A percentile compares a stretch with the other conserved stretches of the same genome.
Conservation (phyloP, 169 alveolate species). For the Cryptosporidium felis region DNA sequence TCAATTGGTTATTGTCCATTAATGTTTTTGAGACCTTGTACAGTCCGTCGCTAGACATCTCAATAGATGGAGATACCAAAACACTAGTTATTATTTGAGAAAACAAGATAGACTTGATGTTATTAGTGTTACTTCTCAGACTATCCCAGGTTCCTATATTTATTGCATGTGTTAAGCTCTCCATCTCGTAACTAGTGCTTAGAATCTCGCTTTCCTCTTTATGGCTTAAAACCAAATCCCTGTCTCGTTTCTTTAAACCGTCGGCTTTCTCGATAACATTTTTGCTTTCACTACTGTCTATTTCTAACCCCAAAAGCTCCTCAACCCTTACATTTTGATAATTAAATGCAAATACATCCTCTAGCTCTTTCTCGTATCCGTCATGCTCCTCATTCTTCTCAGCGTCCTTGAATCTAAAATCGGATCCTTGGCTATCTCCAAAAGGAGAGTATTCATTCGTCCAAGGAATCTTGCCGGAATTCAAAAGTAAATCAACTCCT, state of each 20-base stretch:
- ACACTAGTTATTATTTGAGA: conserved; percentile 57
- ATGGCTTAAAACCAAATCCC: no score
- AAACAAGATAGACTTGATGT: conserved; percentile 45
- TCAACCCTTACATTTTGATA: not conserved
- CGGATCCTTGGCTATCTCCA: not conserved
- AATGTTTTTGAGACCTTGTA: conserved; percentile 22
- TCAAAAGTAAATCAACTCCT: not conserved
- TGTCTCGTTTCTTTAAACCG: no score
- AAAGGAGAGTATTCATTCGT: conserved; percentile 51
- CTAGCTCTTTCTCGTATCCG: not conserved
- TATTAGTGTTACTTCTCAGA: conserved; percentile 3
- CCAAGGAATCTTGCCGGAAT: conserved; percentile 38
- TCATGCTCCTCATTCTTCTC: not conserved
- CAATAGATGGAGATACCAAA: conserved; percentile 34
- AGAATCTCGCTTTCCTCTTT: not conserved
- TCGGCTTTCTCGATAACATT: no score
- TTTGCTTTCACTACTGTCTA: no score
- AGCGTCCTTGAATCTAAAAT: not conserved
- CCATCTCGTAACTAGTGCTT: not conserved
- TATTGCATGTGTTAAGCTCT: not conserved
- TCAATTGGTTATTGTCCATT: conserved; percentile 16
- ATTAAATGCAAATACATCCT: conserved; percentile 26
- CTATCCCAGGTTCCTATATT: conserved; percentile 3
- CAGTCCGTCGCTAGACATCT: conserved; percentile 39
- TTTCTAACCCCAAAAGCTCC: not conserved